Evolutionary conservation across 257 asterid species (phyloP).

Genomic region (Scutellaria barbata): DNA sequence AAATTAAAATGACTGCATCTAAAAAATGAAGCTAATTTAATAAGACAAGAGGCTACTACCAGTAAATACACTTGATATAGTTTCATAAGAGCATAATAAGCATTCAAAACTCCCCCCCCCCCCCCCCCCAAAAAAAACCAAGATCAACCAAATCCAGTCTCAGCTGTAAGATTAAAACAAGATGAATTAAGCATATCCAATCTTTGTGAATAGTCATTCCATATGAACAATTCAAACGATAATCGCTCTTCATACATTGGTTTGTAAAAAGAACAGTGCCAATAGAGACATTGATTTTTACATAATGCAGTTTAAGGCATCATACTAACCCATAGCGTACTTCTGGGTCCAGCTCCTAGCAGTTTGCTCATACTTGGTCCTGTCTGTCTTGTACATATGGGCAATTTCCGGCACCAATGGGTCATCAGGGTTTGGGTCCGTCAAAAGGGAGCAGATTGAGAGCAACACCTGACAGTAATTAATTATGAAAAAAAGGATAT

Average conservation of each 20-base stretch:
- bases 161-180: slow-evolving; percentile 17
- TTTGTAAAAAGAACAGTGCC: slow-evolving; percentile 33
- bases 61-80: no score
- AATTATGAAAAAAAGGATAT: no score
- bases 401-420: slow-evolving; percentile 90
- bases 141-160: slow-evolving; percentile 24
- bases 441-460: slow-evolving; percentile 76
- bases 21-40: no score
- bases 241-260: slow-evolving; percentile 39
- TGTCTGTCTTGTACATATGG: slow-evolving; percentile 86
- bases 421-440: slow-evolving; percentile 90
- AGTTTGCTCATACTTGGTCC: slow-evolving; percentile 76
- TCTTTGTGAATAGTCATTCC: slow-evolving; percentile 30
- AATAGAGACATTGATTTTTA: slow-evolving; percentile 44
- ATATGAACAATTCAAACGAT: slow-evolving; percentile 44
- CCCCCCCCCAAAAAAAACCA: background rate
- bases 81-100: slow-evolving; percentile 2
- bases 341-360: slow-evolving; percentile 95
- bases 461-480: slow-evolving; percentile 61
- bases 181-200: slow-evolving; percentile 29
- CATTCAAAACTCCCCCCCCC: background rate
- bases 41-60: no score
- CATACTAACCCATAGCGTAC: slow-evolving; percentile 75
- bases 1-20: no score
- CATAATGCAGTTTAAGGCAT: slow-evolving; percentile 37